Conservation (phyloP, 2,329 filamentous ascomycete species). For the Thermothelomyces thermophilus region DNA sequence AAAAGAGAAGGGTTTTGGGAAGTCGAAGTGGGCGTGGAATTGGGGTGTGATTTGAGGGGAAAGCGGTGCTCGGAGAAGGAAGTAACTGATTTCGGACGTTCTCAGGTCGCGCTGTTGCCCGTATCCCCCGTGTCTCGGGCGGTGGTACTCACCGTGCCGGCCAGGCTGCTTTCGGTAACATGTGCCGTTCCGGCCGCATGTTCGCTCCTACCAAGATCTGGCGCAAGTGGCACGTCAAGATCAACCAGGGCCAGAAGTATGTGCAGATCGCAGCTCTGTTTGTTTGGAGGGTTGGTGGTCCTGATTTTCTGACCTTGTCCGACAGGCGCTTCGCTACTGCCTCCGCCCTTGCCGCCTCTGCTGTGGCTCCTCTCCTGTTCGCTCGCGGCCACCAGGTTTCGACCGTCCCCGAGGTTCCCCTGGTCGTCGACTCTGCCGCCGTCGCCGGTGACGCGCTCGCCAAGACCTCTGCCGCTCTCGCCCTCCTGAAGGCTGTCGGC, state of each 20-base stretch:
- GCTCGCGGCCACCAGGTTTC: constrained; percentile 96
- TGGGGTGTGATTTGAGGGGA: background rate
- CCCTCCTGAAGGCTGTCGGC: constrained; percentile 85
- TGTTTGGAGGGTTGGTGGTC: too few species aligned
- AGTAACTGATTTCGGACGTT: constrained; percentile 14
- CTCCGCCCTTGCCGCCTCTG: constrained; percentile 94
- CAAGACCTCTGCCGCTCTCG: constrained; percentile 83
- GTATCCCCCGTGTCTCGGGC: constrained; percentile 99
- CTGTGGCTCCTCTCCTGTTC: constrained; percentile 87
- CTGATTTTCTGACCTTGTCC: constrained; percentile 20
- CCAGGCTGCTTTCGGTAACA: constrained; percentile 99
- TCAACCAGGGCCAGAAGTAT: constrained; percentile 97
- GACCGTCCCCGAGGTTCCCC: constrained; percentile 88
- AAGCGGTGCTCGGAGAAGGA: constrained; percentile 1
- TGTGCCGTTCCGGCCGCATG: constrained; percentile 99
- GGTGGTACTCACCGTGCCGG: constrained; percentile 99
- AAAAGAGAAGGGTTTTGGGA: background rate
- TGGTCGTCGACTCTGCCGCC: constrained; percentile 86
- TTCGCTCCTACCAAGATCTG: constrained; percentile 99
- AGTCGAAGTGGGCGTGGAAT: background rate
- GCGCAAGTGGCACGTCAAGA: constrained; percentile 99
- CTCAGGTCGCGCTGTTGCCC: constrained; percentile 95
- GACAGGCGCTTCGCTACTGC: constrained; percentile 89
- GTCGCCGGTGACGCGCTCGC: constrained; percentile 72
- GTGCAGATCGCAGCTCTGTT: constrained; percentile 30